Evolutionary conservation across 495 filamentous ascomycete genomes (phyloP), one percentile per base, ranked within the genome.

Genomic region (Geopyxis carbonaria): DNA sequence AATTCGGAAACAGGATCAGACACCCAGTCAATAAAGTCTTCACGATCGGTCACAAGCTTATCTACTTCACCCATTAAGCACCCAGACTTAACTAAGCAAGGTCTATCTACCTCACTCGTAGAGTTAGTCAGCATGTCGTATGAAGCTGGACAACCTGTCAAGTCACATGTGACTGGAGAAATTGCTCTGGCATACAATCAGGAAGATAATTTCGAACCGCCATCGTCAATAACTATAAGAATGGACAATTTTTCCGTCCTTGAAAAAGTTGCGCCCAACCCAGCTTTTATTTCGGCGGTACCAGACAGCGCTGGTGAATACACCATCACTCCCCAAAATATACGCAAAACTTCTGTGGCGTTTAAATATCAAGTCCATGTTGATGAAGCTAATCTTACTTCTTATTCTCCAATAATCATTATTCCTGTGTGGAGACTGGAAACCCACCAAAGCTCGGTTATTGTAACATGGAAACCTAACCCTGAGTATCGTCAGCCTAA

Each of bases 321-420:
- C 59, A 68, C 64, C 3, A 61, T 95, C 30, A 71, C 80, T 46
- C 57, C 82, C 2, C 64, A 73, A 6, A 75, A 70, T 46, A 69
- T 93, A 38, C 65, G 71, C 33, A 78, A 72, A 40, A 76, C 80
- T 8, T 67, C 78, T 0, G 75, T 89, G 2, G 89, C 81, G 22
- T 97, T 97, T 64, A 93, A 87, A 44, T 97, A 95, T 56, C 80
- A 87, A 57, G 63, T 93, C n/a, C 83, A 93, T 47, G 55, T 85
- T 21, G 77, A 89, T 21, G 66, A 67, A 31, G 45, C 60, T 13
- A 70, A 70, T 38, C 59, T 72, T 10, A 63, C 69, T 19, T 54
- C 72, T n/a, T 78, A 80, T 50, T 74, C 76, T 15, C 89, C 91
- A 0, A 61, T 97, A 20, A 65, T 78, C 31, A 64, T 94, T 46